These are phyloP conservation scores for Starmerella potacharoeniae DNA, from an alignment of 805 yeast species.

Conservation along the genomic window DNA sequence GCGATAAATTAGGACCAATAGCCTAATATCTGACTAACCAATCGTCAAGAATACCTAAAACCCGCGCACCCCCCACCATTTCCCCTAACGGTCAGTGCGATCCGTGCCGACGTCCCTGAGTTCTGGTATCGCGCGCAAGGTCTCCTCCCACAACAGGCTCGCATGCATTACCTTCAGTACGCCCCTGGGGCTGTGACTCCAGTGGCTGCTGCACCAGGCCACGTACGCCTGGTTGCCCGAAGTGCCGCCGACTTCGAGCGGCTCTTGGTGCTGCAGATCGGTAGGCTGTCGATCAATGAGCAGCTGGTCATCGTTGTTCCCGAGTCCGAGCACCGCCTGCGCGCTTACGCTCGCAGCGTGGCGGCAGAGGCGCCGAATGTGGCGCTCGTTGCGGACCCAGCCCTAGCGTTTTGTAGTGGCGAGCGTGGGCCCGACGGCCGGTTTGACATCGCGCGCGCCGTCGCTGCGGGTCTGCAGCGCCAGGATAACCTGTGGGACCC, in stretches of 20 bases:
- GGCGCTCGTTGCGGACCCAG: not conserved
- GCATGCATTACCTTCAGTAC: not conserved
- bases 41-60: not conserved
- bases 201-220: not conserved
- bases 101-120: not conserved
- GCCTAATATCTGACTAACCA: not conserved
- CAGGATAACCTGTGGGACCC: slow-evolving; percentile 2
- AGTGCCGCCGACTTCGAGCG: not conserved
- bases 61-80: not conserved
- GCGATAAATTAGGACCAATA: not conserved
- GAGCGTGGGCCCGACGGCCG: slow-evolving; percentile 10
- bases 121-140: not conserved
- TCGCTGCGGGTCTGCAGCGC: not conserved
- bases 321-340: not conserved
- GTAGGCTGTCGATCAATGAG: not conserved
- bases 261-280: not conserved
- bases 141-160: not conserved
- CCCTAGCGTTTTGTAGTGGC: not conserved
- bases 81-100: not conserved
- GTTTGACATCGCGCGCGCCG: slow-evolving; percentile 4
- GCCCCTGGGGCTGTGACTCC: not conserved
- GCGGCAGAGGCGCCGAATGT: slow-evolving; percentile 1
- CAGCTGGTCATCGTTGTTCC: not conserved
- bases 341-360: not conserved
- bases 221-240: not conserved